A percentile compares a stretch with the other conserved stretches of the same genome.
phyloP scores from a whole-genome alignment of 1,139 yeast species.

The Taphrina pruni region DNA sequence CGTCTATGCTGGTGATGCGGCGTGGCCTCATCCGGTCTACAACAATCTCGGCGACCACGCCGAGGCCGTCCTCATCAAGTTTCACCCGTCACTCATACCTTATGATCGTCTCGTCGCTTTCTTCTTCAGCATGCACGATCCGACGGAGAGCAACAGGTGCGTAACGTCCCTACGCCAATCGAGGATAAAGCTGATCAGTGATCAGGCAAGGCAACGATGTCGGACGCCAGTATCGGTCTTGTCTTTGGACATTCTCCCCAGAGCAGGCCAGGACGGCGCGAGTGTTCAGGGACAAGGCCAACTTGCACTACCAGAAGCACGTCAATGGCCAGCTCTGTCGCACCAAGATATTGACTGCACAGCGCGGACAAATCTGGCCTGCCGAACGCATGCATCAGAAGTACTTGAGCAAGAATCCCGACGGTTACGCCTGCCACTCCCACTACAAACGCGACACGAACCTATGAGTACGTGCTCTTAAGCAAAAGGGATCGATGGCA shows the following conservation, averaged over 20 bases:
- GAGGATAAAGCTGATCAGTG: not conserved
- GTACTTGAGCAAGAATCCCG: constrained; percentile 10
- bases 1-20: constrained; percentile 19
- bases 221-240: constrained; percentile 16
- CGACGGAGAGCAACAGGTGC: constrained; percentile 23
- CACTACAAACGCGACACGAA: constrained; percentile 18
- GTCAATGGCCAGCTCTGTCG: constrained; percentile 22
- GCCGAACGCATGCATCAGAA: constrained; percentile 25
- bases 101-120: constrained; percentile 12
- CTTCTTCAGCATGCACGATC: constrained; percentile 30
- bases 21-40: constrained; percentile 10
- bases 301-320: constrained; percentile 6
- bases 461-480: no score
- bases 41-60: constrained; percentile 14
- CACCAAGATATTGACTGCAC: constrained; percentile 10
- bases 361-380: not conserved
- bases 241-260: constrained; percentile 12
- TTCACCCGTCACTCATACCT: not conserved
- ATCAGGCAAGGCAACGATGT: constrained; percentile 26
- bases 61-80: constrained; percentile 26
- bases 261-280: constrained; percentile 6
- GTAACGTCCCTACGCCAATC: no score
- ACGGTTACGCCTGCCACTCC: constrained; percentile 12
- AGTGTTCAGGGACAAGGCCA: constrained; percentile 1
- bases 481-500: no score